phyloP scores from a whole-genome alignment of 2,329 filamentous ascomycete species.

The Cordyceps javanica region DNA sequence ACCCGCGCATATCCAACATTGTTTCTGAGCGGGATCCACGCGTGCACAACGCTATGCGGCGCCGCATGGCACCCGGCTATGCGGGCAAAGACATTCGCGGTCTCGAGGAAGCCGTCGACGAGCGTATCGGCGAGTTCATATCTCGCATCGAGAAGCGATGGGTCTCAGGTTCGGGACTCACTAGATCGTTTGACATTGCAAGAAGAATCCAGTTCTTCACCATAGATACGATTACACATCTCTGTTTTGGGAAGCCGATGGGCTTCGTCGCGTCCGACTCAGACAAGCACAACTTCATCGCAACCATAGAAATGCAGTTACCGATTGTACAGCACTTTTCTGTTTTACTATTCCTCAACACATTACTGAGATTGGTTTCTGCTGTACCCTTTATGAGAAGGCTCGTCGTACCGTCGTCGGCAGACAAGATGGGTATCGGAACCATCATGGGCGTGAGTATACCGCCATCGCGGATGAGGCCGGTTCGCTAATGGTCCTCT shows the following conservation, averaged over 20 bases:
- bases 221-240: not conserved
- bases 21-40: not conserved
- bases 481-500: not conserved
- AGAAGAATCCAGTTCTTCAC: not conserved
- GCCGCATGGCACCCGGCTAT: not conserved
- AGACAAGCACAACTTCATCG: not conserved
- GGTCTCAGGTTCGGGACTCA: not conserved
- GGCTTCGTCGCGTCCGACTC: conserved; percentile 1
- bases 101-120: not conserved
- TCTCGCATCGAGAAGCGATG: not conserved
- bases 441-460: not conserved
- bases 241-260: conserved; percentile 1
- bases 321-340: conserved; percentile 1
- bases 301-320: not conserved
- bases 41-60: not conserved
- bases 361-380: not conserved
- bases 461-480: not conserved
- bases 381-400: not conserved
- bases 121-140: not conserved
- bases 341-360: not conserved
- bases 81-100: not conserved
- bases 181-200: conserved; percentile 1
- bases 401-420: not conserved
- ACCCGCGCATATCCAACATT: conserved; percentile 1
- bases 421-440: not conserved